phyloP scores from a whole-genome alignment of 805 yeast genomes.

The Starmerella kuoi region DNA sequence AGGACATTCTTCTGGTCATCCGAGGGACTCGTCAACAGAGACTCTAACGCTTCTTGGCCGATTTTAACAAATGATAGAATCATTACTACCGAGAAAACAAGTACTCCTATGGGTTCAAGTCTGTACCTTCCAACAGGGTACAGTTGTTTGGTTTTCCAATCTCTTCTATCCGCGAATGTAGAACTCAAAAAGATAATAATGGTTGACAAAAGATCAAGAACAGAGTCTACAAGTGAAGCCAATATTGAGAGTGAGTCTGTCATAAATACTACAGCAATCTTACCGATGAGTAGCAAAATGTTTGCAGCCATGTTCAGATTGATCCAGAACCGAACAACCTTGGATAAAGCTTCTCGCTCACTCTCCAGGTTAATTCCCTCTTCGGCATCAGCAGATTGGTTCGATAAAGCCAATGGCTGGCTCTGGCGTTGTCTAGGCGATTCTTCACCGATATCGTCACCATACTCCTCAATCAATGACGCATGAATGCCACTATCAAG shows the following conservation, averaged over 20 bases:
- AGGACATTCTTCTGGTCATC: constrained; percentile 29
- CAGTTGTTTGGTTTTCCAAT: constrained; percentile 34
- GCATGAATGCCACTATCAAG: constrained; percentile 61
- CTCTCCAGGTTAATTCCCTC: neutral
- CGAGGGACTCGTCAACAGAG: constrained; percentile 34
- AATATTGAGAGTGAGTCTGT: constrained; percentile 63
- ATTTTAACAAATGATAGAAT: constrained; percentile 62
- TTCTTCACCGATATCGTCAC: constrained; percentile 29
- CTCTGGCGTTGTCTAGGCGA: constrained; percentile 20
- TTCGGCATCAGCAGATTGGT: neutral
- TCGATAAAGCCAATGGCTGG: constrained; percentile 7
- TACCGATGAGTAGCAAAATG: constrained; percentile 44
- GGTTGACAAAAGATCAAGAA: constrained; percentile 62
- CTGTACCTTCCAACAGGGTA: constrained; percentile 63
- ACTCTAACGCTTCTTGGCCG: constrained; percentile 47
- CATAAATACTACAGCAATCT: constrained; percentile 45
- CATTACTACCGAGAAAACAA: constrained; percentile 59
- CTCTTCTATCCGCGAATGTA: constrained; percentile 29
- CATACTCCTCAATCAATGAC: constrained; percentile 51
- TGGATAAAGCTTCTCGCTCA: neutral
- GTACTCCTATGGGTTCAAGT: constrained; percentile 66
- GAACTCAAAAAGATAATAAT: constrained; percentile 57
- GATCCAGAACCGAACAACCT: constrained; percentile 46
- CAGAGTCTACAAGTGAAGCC: constrained; percentile 69
- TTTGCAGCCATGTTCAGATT: constrained; percentile 52